phyloP scores from a whole-genome alignment of 1,284 basidiomycete species.

The Ustilago nuda region DNA sequence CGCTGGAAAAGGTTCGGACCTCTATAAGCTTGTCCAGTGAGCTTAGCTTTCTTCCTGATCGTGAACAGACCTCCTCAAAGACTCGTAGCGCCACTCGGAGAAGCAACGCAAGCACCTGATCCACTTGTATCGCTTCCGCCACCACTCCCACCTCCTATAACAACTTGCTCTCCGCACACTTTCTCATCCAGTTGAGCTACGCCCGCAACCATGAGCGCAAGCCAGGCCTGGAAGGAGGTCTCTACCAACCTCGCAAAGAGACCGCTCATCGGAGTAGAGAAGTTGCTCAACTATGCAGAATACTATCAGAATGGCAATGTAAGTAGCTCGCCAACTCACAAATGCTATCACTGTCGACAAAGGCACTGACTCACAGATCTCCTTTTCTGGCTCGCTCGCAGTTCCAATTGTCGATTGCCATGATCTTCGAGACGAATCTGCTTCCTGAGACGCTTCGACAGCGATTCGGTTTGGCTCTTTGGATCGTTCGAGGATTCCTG shows the following conservation, averaged over 20 bases:
- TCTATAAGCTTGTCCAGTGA: no score
- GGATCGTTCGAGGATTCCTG: constrained; percentile 15
- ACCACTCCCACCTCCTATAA: neutral
- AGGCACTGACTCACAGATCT: neutral
- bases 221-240: constrained; percentile 20
- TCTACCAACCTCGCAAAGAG: constrained; percentile 13
- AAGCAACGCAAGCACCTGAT: no score
- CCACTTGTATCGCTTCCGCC: neutral
- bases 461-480: constrained; percentile 28
- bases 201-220: constrained; percentile 5
- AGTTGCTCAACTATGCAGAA: constrained; percentile 38
- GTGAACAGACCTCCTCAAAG: neutral
- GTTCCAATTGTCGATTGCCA: constrained; percentile 23
- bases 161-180: neutral
- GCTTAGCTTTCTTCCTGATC: neutral
- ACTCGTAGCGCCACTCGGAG: no score
- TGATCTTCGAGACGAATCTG: constrained; percentile 16
- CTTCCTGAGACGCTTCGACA: constrained; percentile 14
- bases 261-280: constrained; percentile 30
- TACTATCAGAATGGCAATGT: constrained; percentile 37
- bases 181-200: neutral
- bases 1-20: no score
- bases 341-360: neutral
- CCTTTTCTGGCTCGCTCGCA: constrained; percentile 7
- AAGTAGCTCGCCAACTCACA: constrained; percentile 1